A percentile compares a stretch with the other conserved stretches of the same genome.
These are phyloP conservation scores for Lomentospora prolificans DNA, from an alignment of 2,329 filamentous ascomycete species.

Conservation along the genomic window DNA sequence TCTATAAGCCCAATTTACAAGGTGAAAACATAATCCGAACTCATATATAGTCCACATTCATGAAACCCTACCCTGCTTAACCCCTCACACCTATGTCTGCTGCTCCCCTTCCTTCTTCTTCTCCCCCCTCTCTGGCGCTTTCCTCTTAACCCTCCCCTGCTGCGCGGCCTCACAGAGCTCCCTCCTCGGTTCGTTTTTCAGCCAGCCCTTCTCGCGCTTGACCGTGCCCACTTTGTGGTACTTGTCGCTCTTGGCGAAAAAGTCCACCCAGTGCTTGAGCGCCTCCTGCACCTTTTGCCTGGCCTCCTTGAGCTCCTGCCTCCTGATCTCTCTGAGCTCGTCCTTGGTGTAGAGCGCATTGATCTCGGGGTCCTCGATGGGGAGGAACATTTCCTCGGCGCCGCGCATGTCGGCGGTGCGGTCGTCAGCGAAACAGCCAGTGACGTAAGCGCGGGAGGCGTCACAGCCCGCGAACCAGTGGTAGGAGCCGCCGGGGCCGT, in stretches of 20 bases:
- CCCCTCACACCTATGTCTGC: not conserved
- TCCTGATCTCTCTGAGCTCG: conserved; percentile 42
- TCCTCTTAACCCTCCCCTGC: conserved; percentile 44
- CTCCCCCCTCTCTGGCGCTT: conserved; percentile 34
- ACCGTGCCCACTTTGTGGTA: conserved; percentile 76
- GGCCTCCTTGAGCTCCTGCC: conserved; percentile 56
- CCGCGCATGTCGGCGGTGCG: conserved; percentile 75
- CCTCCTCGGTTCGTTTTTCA: conserved; percentile 50
- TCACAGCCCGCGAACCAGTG: conserved; percentile 79
- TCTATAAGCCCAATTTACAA: no score
- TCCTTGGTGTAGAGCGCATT: conserved; percentile 48
- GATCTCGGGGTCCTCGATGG: conserved; percentile 50
- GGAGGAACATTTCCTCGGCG: conserved; percentile 75
- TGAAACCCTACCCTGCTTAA: no score
- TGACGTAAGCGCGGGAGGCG: conserved; percentile 81
- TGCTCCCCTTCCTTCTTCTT: conserved; percentile 7
- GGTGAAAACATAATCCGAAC: no score
- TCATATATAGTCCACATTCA: no score
- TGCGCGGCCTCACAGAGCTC: conserved; percentile 62
- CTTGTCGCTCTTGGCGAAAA: conserved; percentile 71
- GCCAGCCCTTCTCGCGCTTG: conserved; percentile 48
- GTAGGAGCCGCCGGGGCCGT: conserved; percentile 81
- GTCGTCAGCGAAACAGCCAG: conserved; percentile 85
- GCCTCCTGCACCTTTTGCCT: conserved; percentile 53
- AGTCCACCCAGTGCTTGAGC: conserved; percentile 71